These are phyloP conservation scores for Nissolia schottii DNA, from an alignment of 306 rosid genomes.

Conservation along the genomic window DNA sequence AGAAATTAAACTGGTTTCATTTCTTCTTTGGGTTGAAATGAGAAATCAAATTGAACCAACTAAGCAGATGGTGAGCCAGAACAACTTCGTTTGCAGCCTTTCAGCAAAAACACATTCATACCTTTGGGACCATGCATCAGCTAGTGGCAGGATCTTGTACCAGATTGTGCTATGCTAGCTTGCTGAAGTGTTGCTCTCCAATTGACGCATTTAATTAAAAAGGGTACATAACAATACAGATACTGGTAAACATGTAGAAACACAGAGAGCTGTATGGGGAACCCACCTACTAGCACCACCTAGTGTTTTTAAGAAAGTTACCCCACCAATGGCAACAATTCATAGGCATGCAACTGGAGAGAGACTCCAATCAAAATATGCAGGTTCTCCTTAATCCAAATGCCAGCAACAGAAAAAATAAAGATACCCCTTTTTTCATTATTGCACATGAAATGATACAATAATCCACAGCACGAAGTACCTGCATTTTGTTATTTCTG, in stretches of 20 bases:
- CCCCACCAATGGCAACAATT: constrained; percentile 20
- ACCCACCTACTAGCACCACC: constrained; percentile 21
- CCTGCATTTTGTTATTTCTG: constrained; percentile 55
- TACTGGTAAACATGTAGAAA: constrained; percentile 21
- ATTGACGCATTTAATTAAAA: constrained; percentile 14
- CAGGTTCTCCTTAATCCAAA: constrained; percentile 24
- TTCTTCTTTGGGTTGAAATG: neutral
- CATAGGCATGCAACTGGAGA: constrained; percentile 7
- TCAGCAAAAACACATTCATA: constrained; percentile 21
- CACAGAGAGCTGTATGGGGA: constrained; percentile 17
- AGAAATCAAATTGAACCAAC: constrained; percentile 20
- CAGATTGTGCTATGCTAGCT: constrained; percentile 12
- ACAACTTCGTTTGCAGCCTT: constrained; percentile 20
- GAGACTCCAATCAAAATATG: constrained; percentile 14
- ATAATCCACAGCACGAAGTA: constrained; percentile 48
- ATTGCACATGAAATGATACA: constrained; percentile 54
- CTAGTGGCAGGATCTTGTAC: constrained; percentile 27
- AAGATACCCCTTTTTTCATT: constrained; percentile 27
- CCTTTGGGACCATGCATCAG: constrained; percentile 27
- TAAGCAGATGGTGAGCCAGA: constrained; percentile 16
- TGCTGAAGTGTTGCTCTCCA: constrained; percentile 10
- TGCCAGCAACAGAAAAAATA: neutral
- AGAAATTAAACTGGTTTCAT: too few species aligned
- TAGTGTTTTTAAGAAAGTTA: neutral
- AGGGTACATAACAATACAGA: constrained; percentile 7